Conservation (phyloP, 2,329 filamentous ascomycete genomes). For the Scytalidium lignicola region DNA sequence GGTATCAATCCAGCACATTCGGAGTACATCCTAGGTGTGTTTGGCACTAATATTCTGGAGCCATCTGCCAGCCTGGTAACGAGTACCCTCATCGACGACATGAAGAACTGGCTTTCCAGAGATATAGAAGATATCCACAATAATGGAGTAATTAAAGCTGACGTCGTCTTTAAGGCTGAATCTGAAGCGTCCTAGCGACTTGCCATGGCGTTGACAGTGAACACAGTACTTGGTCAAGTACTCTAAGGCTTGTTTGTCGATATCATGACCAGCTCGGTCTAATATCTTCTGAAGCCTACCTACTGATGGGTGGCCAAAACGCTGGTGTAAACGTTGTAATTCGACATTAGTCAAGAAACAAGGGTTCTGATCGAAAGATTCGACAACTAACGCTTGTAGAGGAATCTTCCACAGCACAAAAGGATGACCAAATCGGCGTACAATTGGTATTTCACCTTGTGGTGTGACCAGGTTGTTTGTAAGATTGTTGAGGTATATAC, state of each 20-base stretch:
- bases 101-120: background rate
- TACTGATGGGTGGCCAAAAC: constrained; percentile 1
- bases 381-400: background rate
- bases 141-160: constrained; percentile 3
- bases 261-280: background rate
- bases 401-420: constrained; percentile 3
- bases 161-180: background rate
- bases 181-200: background rate
- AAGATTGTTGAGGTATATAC: constrained; percentile 6
- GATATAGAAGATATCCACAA: constrained; percentile 9
- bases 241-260: background rate
- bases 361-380: background rate
- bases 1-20: background rate
- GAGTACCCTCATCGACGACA: constrained; percentile 1
- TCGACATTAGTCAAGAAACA: background rate
- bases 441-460: background rate
- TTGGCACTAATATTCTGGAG: constrained; percentile 1
- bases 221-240: background rate
- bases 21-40: constrained; percentile 1
- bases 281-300: background rate
- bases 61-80: constrained; percentile 1
- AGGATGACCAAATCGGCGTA: background rate
- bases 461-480: background rate
- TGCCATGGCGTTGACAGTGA: background rate
- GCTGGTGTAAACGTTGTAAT: background rate